Evolutionary conservation across 1,284 basidiomycete species (phyloP).

Genomic region (Anthracocystis panici-leucophaei): DNA sequence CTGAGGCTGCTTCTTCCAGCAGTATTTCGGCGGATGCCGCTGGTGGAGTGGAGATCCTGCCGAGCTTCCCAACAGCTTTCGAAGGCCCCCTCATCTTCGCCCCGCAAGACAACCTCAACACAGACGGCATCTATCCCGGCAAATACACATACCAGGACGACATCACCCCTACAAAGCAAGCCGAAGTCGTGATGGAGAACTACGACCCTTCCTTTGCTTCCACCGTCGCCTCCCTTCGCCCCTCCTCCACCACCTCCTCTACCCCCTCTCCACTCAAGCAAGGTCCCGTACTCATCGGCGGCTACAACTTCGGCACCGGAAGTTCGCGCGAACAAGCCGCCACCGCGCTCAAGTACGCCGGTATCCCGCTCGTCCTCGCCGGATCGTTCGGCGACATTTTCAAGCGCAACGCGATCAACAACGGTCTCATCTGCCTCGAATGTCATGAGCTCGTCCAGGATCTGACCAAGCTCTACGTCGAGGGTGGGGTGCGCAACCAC

Average conservation of each 20-base stretch:
- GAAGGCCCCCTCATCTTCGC: slow-evolving; percentile 87
- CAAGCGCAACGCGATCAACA: slow-evolving; percentile 99
- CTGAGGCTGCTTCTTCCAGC: slow-evolving; percentile 59
- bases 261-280: neutral
- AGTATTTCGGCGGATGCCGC: slow-evolving; percentile 42
- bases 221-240: slow-evolving; percentile 77
- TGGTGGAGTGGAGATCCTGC: slow-evolving; percentile 51
- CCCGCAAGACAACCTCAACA: slow-evolving; percentile 97
- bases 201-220: slow-evolving; percentile 90
- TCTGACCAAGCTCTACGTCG: slow-evolving; percentile 79
- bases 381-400: slow-evolving; percentile 99
- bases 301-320: slow-evolving; percentile 99
- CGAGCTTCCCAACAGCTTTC: slow-evolving; percentile 81
- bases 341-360: slow-evolving; percentile 93
- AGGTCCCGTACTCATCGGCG: slow-evolving; percentile 86
- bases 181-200: slow-evolving; percentile 96
- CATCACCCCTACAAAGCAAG: slow-evolving; percentile 93
- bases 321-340: slow-evolving; percentile 99
- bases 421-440: slow-evolving; percentile 94
- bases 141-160: slow-evolving; percentile 99
- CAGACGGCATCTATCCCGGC: slow-evolving; percentile 97
- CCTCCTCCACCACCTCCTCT: slow-evolving; percentile 17
- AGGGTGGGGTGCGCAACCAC: slow-evolving; percentile 75
- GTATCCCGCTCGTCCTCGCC: slow-evolving; percentile 90
- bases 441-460: slow-evolving; percentile 88